A percentile compares a stretch with the other conserved stretches of the same genome.
These are phyloP conservation scores for Penicillium dipodomyicola DNA, from an alignment of 495 filamentous ascomycete genomes.

Conservation along the genomic window DNA sequence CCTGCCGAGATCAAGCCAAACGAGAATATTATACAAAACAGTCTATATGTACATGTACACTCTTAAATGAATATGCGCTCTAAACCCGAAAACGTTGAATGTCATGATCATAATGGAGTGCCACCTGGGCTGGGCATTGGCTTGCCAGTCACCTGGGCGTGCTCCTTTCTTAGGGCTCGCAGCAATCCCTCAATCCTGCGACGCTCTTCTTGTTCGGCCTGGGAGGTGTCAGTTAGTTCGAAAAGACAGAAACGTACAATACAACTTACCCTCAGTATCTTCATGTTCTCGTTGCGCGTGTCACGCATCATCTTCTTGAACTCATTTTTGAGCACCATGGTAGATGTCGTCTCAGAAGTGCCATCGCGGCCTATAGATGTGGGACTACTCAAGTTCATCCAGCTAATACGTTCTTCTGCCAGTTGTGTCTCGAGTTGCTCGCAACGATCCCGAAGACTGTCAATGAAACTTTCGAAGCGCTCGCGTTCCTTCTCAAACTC, in stretches of 20 bases:
- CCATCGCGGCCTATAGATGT: slow-evolving; percentile 46
- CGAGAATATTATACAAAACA: slow-evolving; percentile 19
- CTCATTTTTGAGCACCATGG: slow-evolving; percentile 71
- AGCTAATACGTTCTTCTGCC: slow-evolving; percentile 68
- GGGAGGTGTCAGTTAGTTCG: slow-evolving; percentile 19
- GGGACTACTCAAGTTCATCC: slow-evolving; percentile 63
- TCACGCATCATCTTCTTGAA: slow-evolving; percentile 93
- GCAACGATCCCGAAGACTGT: slow-evolving; percentile 64
- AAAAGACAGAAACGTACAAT: slow-evolving; percentile 4
- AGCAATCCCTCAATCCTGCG: slow-evolving; percentile 61
- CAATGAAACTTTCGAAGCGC: slow-evolving; percentile 70
- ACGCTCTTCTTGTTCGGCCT: slow-evolving; percentile 74
- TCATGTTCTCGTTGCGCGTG: slow-evolving; percentile 68
- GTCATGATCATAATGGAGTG: slow-evolving; percentile 45
- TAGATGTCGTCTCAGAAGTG: slow-evolving; percentile 60
- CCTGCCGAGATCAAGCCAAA: slow-evolving; percentile 23
- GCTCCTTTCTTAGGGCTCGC: slow-evolving; percentile 54
- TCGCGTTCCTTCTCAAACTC: slow-evolving; percentile 83
- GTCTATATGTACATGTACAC: slow-evolving; percentile 35
- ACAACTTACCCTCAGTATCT: slow-evolving; percentile 61
- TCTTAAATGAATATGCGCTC: slow-evolving; percentile 9
- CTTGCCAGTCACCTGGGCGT: slow-evolving; percentile 48
- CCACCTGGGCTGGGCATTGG: slow-evolving; percentile 51
- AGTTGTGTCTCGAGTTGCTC: slow-evolving; percentile 66
- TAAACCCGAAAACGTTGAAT: slow-evolving; percentile 16